Percentiles rank a stretch among this genome's conserved stretches.
Conservation (phyloP, 176 grass and related monocot species). For the Rhynchospora breviuscula region DNA sequence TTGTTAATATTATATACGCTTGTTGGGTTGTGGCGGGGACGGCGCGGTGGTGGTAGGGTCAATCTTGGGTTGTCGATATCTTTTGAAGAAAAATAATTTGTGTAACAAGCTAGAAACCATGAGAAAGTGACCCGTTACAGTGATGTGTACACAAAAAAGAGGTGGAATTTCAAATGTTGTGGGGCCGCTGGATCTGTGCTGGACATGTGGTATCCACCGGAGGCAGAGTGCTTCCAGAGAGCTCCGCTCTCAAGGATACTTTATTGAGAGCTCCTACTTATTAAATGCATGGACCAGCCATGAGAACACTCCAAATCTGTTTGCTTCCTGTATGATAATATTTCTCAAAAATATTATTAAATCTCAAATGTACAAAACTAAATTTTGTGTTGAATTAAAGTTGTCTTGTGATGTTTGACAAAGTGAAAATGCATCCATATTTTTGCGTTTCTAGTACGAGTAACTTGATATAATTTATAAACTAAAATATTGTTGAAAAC, state of each 20-base stretch:
- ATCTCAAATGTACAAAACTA: too few relatives aligned
- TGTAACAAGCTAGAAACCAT: neutral
- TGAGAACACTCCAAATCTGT: neutral
- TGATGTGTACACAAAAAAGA: neutral
- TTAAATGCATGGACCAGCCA: neutral
- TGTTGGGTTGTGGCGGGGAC: neutral
- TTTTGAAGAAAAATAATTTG: too few relatives aligned
- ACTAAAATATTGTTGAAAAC: too few relatives aligned
- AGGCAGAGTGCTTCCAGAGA: conserved; percentile 2
- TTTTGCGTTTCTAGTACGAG: too few relatives aligned
- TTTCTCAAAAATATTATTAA: neutral
- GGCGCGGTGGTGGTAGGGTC: neutral
- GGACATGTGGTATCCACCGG: neutral
- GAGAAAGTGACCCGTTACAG: neutral
- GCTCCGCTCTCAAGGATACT: neutral
- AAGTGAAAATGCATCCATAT: too few relatives aligned
- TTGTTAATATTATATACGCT: neutral
- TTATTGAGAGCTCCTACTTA: neutral
- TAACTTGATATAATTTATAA: too few relatives aligned
- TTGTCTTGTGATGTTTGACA: too few relatives aligned
- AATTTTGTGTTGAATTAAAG: neutral
- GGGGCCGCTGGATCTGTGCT: neutral
- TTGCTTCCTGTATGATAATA: neutral
- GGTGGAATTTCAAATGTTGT: neutral
- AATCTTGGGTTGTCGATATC: neutral